Evolutionary conservation across 805 yeast genomes (phyloP), one percentile per base, ranked within the genome.

Genomic region (Wickerhamiella australiensis): DNA sequence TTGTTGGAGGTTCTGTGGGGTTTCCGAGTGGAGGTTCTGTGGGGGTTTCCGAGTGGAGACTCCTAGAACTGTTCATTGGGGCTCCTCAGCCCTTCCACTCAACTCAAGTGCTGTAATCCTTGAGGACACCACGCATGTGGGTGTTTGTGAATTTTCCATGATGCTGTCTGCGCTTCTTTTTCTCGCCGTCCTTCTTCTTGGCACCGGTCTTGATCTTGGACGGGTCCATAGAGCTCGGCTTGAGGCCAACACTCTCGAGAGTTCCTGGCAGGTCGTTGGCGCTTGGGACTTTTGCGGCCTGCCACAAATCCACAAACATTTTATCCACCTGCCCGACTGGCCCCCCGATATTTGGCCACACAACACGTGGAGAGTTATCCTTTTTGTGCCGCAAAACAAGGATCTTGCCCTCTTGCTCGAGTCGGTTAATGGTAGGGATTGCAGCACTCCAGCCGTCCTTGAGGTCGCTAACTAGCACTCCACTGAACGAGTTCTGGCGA

Each of bases 211-310:
- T 85, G 52, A 87, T 68, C n/a, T 84, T 77, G 38, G 87, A 85
- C n/a, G 98, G 97, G 63, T 92, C 98, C n/a, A 87, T 92, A 61
- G 92, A 83, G 0, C 97, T 90, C 8, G 98, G 98, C 65, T 87
- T 92, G 64, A 92, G 74, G n/a, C 95, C 90, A 52, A 84, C 79
- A 52, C 79, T 85, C 52, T 82, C 75, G 54, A 92, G 72, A 51
- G 78, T 77, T 50, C 80, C 78, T 22, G 94, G 94, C 53, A 92
- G 71, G 50, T 82, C 94, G 47, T 83, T 82, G 25, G 80, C 78
- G 26, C 81, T 80, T 2, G 98, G 98, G 27, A 90, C 73, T 58
- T 79, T 79, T 15, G 85, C 81, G 33, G 69, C 68, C 51, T 74
- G 73, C 98, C 98, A 92, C 75, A 82, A 76, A 40, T 70, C 74